Percentiles rank a stretch among this genome's conserved stretches.
Conservation (phyloP, 805 yeast genomes). For the Lipomyces japonicus region DNA sequence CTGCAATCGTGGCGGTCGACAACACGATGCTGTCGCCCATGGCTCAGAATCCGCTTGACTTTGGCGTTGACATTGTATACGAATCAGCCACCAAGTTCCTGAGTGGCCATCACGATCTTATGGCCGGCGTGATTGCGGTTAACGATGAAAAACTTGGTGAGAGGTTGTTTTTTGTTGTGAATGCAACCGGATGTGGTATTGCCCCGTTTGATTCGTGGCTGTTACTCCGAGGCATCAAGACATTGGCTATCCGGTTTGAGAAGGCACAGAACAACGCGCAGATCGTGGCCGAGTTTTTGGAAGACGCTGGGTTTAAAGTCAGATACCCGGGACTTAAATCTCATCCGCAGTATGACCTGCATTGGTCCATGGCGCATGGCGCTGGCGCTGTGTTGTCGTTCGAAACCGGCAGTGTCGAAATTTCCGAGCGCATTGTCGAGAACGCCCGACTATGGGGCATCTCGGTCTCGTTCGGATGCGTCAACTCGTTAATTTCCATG, state of each 20-base stretch:
- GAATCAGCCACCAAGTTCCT: slow-evolving; percentile 91
- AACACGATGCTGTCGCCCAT: slow-evolving; percentile 97
- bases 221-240: slow-evolving; percentile 80
- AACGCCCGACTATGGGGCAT: slow-evolving; percentile 74
- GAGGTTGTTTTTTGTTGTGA: slow-evolving; percentile 68
- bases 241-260: slow-evolving; percentile 79
- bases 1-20: slow-evolving; percentile 75
- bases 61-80: slow-evolving; percentile 86
- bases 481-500: slow-evolving; percentile 84
- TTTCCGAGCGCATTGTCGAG: slow-evolving; percentile 70
- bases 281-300: slow-evolving; percentile 70
- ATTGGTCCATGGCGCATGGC: slow-evolving; percentile 71
- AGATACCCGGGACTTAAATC: slow-evolving; percentile 79
- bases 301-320: slow-evolving; percentile 65
- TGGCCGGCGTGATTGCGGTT: slow-evolving; percentile 90
- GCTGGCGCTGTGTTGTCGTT: slow-evolving; percentile 86
- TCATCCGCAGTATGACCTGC: slow-evolving; percentile 79
- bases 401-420: slow-evolving; percentile 72
- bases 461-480: slow-evolving; percentile 92
- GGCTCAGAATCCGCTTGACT: slow-evolving; percentile 75
- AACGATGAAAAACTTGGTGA: slow-evolving; percentile 62
- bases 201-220: slow-evolving; percentile 94
- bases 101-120: slow-evolving; percentile 75
- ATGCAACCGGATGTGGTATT: slow-evolving; percentile 86
- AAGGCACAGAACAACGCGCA: slow-evolving; percentile 81